Evolutionary conservation across 495 filamentous ascomycete genomes (phyloP).

Genomic region (Polyplosphaeria fusca): DNA sequence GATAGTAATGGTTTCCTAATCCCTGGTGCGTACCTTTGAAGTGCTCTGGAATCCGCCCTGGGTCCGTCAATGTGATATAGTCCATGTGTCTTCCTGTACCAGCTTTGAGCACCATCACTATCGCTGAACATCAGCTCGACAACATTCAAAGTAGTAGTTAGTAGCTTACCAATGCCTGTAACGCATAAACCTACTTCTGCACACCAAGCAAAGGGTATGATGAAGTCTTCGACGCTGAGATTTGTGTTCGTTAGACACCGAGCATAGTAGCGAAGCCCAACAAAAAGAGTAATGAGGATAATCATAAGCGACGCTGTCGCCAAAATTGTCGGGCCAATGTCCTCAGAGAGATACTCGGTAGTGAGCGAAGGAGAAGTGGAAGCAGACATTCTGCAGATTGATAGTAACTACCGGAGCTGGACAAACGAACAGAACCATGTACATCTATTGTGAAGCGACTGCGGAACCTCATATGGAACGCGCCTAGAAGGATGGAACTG

Average conservation of each 20-base stretch:
- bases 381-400: conserved; percentile 3
- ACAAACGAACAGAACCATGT: conserved; percentile 8
- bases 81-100: conserved; percentile 15
- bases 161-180: conserved; percentile 10
- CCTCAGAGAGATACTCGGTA: conserved; percentile 14
- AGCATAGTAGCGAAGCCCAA: conserved; percentile 16
- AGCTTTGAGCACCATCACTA: conserved; percentile 20
- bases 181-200: conserved; percentile 21
- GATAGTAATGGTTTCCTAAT: no score
- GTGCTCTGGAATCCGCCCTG: conserved; percentile 4
- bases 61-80: conserved; percentile 3
- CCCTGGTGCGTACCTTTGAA: conserved; percentile 11
- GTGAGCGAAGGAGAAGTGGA: background rate
- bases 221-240: conserved; percentile 13
- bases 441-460: no score
- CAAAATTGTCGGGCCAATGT: conserved; percentile 17
- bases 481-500: no score
- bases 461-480: no score
- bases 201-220: conserved; percentile 15
- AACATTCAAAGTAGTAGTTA: background rate
- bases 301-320: conserved; percentile 21
- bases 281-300: conserved; percentile 17
- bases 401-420: conserved; percentile 9
- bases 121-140: no score
- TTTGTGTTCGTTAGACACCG: conserved; percentile 12